Evolutionary conservation across 345 rosid species (phyloP).

Genomic region (Moringa oleifera): DNA sequence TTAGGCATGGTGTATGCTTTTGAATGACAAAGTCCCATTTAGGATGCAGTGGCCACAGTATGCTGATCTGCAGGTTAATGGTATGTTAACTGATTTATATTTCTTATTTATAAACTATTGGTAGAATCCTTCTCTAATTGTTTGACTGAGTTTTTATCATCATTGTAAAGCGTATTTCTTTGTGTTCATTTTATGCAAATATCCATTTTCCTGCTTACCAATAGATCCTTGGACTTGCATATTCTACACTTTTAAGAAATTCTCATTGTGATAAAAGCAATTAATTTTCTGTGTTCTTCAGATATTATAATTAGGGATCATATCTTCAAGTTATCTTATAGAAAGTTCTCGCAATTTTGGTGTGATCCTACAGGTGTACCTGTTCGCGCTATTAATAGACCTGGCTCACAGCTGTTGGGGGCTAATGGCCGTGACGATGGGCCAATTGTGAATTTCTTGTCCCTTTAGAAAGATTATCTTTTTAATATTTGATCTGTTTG

Average conservation of each 20-base stretch:
- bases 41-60: slow-evolving; percentile 99
- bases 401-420: slow-evolving; percentile 84
- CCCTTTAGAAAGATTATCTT: background rate
- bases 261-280: background rate
- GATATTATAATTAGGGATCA: background rate
- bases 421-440: slow-evolving; percentile 99
- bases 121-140: too few relatives aligned
- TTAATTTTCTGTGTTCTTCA: background rate
- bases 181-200: background rate
- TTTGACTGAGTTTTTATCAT: slow-evolving; percentile 1
- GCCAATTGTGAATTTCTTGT: slow-evolving; percentile 60
- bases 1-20: slow-evolving; percentile 99
- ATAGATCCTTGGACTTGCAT: background rate
- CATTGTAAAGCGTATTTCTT: background rate
- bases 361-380: slow-evolving; percentile 40
- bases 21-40: slow-evolving; percentile 88
- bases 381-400: slow-evolving; percentile 82
- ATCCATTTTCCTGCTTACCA: background rate
- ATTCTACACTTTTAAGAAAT: background rate
- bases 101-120: background rate
- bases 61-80: slow-evolving; percentile 91
- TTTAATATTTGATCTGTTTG: background rate
- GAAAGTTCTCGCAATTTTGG: too few relatives aligned
- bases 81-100: slow-evolving; percentile 34
- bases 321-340: too few relatives aligned